Base-by-base conservation (phyloP, 352 stramenopile genomes). In the Phytophthora multivora region DNA sequence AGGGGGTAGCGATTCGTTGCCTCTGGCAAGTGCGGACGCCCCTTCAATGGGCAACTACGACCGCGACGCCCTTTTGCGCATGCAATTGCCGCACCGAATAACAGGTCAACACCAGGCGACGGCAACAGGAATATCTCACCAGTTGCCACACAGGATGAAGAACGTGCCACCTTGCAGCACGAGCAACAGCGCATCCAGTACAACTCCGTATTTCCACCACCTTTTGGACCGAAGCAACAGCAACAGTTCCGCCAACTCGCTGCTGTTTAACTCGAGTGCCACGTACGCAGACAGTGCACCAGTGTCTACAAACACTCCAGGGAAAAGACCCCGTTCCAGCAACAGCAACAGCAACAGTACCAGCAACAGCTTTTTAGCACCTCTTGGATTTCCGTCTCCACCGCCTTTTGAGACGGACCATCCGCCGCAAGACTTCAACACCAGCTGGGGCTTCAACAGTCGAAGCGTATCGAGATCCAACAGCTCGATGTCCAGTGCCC, bases 21-120 rank as follows among this genome's bases (percentile, higher is more conserved):
- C 41, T 21, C 15, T 51, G 23, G 31, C 54, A 47, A 39, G 45
- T 25, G 28, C n/a, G 13, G 49, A 62, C 56, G 38, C 39, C 33
- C 31, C 30, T 56, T 43, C 51, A 13, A 88, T 90, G 78, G 81
- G 77, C 39, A 84, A 80, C 30, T 88, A 80, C 72, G 79, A 90
- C 59, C 77, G 77, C 31, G 56, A 80, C 21, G 57, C 69, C n/a
- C 65, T 77, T 39, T 71, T 80, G 71, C 69, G 74, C 41, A 80
- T 89, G 75, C 77, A 77, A 54, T 65, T 81, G 62, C 47, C 59
- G 52, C 28, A 49, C 54, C 53, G 67, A 38, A 46, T 48, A 47
- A 36, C 41, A 52, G 42, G 49, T 36, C 65, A 70, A 36, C 61
- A 54, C 51, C 57, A 56, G 40, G 36, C 51, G 28, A 18, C 49